Base-by-base conservation (phyloP, 129 eudicot species). In the Saposhnikovia divaricata region DNA sequence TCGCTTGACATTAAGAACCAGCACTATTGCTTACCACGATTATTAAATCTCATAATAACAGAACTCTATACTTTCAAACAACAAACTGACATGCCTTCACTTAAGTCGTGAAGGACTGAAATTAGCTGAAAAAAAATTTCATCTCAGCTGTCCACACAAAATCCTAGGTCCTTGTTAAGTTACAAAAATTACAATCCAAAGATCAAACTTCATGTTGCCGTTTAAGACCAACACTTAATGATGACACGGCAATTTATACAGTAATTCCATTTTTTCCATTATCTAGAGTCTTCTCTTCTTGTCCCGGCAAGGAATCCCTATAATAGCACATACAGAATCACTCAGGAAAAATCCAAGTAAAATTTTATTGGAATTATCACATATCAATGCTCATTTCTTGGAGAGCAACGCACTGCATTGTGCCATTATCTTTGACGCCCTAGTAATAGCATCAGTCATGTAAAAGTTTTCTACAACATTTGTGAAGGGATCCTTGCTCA, bases 381-480 rank as follows among this genome's bases (percentile, higher is more conserved):
- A 70, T 71, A 74, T 70, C 78, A 57, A n/a, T 42, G 53, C 77
- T 89, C 79, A 89, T 78, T 92, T 92, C 82, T 86, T 92, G 44
- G 76, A 53, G 88, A 91, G 87, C 89, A 89, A 72, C 0, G 99
- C 90, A 79, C 94, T 90, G 82, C 99, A 95, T 77, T 95, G 99
- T 51, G 99, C 99, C 99, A 95, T 95, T 31, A 95, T 90, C 91
- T 92, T 95, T 3, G 99, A 95, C 38, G 99, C 99, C 86, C 99
- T 85, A 0, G 97, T 92, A 19, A 95, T 92, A 5, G 99, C 83
- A 83, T 95, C 97, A 0, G 99, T 95, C 99, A 95, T 95, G 57
- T 92, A 95, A 77, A 95, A 95, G 44, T 95, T 95, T 77, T 92
- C 98, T 6, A 95, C 83, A 37, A 90, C 89, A 78, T 83, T 75